Conservation (phyloP, 352 stramenopile genomes). For the Phytopythium mirpurense region DNA sequence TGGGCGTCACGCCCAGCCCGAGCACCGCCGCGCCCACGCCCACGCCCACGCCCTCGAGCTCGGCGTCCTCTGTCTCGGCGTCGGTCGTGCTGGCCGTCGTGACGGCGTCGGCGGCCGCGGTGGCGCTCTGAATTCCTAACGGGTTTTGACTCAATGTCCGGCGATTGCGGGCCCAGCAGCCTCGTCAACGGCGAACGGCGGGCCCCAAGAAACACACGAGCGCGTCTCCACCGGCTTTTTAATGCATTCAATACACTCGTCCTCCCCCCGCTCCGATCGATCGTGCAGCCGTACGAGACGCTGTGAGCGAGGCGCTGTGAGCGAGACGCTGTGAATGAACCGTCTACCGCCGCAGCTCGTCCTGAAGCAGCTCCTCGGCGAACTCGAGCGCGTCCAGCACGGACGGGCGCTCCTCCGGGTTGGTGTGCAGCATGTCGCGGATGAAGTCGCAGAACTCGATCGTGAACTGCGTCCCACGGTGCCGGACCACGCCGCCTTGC, state of each 20-base stretch:
- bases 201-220: too few relatives aligned
- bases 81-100: neutral
- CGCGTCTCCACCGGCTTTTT: too few relatives aligned
- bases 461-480: slow-evolving; percentile 64
- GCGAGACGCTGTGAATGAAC: too few relatives aligned
- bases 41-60: slow-evolving; percentile 5
- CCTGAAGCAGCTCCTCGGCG: slow-evolving; percentile 68
- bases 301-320: too few relatives aligned
- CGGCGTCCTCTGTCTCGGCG: slow-evolving; percentile 1
- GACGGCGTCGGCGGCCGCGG: neutral
- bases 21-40: slow-evolving; percentile 16
- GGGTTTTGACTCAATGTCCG: neutral
- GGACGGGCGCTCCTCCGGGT: slow-evolving; percentile 74
- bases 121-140: neutral
- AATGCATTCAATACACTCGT: slow-evolving; percentile 5
- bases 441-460: slow-evolving; percentile 86
- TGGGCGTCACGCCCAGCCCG: slow-evolving; percentile 28
- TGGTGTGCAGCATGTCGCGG: slow-evolving; percentile 80
- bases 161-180: too few relatives aligned
- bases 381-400: slow-evolving; percentile 80
- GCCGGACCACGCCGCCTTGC: slow-evolving; percentile 55
- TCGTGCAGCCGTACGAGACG: neutral
- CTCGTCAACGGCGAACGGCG: too few relatives aligned
- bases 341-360: slow-evolving; percentile 50
- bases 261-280: neutral